A percentile compares a stretch with the other conserved stretches of the same genome.
phyloP scores from a whole-genome alignment of 805 yeast species.

The Peterozyma xylosa region DNA sequence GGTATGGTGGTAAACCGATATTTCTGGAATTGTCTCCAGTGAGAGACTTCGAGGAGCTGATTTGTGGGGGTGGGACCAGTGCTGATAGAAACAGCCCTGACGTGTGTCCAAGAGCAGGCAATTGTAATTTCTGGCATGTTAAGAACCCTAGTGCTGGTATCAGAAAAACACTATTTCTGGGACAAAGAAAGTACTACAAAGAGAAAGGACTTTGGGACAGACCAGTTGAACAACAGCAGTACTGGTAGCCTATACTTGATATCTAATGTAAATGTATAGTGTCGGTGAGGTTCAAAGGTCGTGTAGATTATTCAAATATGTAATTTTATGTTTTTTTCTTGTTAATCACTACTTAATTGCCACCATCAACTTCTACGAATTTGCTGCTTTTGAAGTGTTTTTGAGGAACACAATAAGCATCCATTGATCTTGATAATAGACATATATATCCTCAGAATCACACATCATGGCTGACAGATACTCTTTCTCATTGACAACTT shows the following conservation, averaged over 20 bases:
- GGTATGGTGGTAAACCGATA: conserved; percentile 78
- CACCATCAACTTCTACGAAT: too few relatives aligned
- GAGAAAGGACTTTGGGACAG: conserved; percentile 5
- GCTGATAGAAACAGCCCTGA: conserved; percentile 10
- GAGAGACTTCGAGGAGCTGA: conserved; percentile 57
- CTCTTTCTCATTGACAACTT: conserved; percentile 93
- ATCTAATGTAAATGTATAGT: too few relatives aligned
- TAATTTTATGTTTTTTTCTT: too few relatives aligned
- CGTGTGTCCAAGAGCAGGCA: conserved; percentile 70
- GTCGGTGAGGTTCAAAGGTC: too few relatives aligned
- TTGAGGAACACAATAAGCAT: too few relatives aligned
- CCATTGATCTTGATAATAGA: too few relatives aligned
- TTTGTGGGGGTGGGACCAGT: conserved; percentile 43
- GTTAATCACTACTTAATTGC: too few relatives aligned
- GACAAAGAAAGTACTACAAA: conserved; percentile 27
- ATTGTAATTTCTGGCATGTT: conserved; percentile 84
- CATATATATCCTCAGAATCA: neutral
- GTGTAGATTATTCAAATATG: too few relatives aligned
- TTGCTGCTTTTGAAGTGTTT: too few relatives aligned
- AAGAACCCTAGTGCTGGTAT: conserved; percentile 43
- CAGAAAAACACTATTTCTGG: conserved; percentile 28
- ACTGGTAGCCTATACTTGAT: too few relatives aligned
- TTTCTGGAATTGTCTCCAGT: conserved; percentile 78
- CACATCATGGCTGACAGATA: conserved; percentile 91
- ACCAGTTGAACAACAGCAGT: neutral